phyloP scores from a whole-genome alignment of 495 filamentous ascomycete species.

The Aspergillus cavernicola region DNA sequence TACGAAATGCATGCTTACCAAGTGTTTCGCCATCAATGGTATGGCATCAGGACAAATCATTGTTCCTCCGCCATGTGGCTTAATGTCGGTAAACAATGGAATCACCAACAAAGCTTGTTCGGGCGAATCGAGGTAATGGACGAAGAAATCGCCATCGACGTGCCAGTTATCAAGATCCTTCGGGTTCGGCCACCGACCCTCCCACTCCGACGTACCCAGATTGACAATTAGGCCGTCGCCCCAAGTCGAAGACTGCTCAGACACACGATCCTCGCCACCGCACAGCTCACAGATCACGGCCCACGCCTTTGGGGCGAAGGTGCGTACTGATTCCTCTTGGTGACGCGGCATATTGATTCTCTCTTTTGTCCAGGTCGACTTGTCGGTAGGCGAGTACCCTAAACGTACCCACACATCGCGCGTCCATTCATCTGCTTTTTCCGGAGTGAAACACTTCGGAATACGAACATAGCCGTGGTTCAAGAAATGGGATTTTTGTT shows the following conservation, averaged over 20 bases:
- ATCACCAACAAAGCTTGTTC: slow-evolving; percentile 71
- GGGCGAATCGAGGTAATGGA: slow-evolving; percentile 69
- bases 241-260: slow-evolving; percentile 51
- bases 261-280: slow-evolving; percentile 59
- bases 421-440: slow-evolving; percentile 55
- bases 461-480: slow-evolving; percentile 62
- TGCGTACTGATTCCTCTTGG: slow-evolving; percentile 47
- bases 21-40: slow-evolving; percentile 50
- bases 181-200: slow-evolving; percentile 46
- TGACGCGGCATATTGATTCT: slow-evolving; percentile 65
- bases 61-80: slow-evolving; percentile 61
- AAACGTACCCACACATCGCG: slow-evolving; percentile 63
- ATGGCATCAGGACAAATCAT: slow-evolving; percentile 61
- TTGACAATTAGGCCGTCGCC: slow-evolving; percentile 71
- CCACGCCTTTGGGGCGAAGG: slow-evolving; percentile 67
- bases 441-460: slow-evolving; percentile 55
- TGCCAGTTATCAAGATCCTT: slow-evolving; percentile 62
- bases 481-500: slow-evolving; percentile 64
- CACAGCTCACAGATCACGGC: slow-evolving; percentile 65
- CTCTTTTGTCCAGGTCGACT: slow-evolving; percentile 60
- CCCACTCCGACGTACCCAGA: slow-evolving; percentile 55
- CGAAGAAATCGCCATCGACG: slow-evolving; percentile 74
- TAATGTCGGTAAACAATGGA: slow-evolving; percentile 65
- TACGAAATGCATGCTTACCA: slow-evolving; percentile 27
- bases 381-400: slow-evolving; percentile 63